Conservation (phyloP, 352 stramenopile species). For the Aphanomyces stellatus region DNA sequence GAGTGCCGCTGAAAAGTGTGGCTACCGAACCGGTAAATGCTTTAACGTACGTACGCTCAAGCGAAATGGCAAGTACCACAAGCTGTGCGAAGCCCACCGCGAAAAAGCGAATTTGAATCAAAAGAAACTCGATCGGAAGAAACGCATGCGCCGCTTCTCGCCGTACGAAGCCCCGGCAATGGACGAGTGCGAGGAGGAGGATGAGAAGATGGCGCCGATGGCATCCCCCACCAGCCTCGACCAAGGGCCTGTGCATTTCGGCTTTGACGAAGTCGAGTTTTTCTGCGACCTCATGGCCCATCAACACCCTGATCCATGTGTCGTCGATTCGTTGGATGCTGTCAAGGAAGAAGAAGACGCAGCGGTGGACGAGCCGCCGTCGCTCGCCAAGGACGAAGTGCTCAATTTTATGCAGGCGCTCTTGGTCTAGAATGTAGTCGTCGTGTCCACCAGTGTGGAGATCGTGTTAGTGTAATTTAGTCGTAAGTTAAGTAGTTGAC, state of each 20-base stretch:
- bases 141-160: not conserved
- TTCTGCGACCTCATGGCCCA: constrained; percentile 76
- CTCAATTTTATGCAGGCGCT: not conserved
- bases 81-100: not conserved
- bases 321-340: not conserved
- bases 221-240: constrained; percentile 44
- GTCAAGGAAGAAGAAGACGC: not conserved
- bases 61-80: constrained; percentile 1
- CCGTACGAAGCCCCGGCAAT: constrained; percentile 5
- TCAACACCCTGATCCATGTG: constrained; percentile 20
- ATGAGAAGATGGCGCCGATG: not conserved
- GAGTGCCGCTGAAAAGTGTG: not conserved
- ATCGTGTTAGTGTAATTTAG: not conserved
- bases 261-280: constrained; percentile 60
- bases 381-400: not conserved
- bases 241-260: constrained; percentile 45
- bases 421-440: not conserved
- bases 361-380: not conserved
- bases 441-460: not conserved
- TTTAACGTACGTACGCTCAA: not conserved
- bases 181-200: constrained; percentile 23
- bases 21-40: not conserved
- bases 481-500: not conserved
- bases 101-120: constrained; percentile 8
- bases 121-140: constrained; percentile 7